Evolutionary conservation across 2,329 filamentous ascomycete species (phyloP), one percentile per base, ranked within the genome.

Genomic region (Apiospora phragmitis): DNA sequence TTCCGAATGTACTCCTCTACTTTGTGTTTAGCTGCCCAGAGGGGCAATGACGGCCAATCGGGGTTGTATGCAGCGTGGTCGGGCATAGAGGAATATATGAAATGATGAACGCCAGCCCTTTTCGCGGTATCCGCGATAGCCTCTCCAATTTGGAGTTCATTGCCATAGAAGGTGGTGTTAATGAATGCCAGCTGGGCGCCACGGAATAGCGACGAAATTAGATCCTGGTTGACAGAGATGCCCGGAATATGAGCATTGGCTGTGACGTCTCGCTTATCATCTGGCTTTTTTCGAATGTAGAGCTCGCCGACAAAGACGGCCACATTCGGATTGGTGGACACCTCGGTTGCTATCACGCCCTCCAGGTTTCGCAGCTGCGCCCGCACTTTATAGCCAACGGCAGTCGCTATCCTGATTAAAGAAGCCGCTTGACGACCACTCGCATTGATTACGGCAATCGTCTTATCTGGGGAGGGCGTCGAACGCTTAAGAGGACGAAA

Each of bases 91-190:
- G 94, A 97, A 84, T 98, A 99, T 79, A 99, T 89, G 81, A 94
- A 98, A 82, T 98, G 96, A 77, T 94, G 90, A 65, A 98, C 90
- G 67, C 93, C 91, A 49, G 92, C 93, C 76, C 88, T 91, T 81
- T 96, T 95, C 69, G 95, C 95, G 18, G 94, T 94, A 78, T 97
- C 93, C 71, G 95, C 96, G 72, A 98, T 87, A 1, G 93, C 93
- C 80, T 93, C 92, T 73, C 96, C 96, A 75, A 98, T 97, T 49
- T 91, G 90, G 71, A 96, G 88, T 85, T 99, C 96, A 82, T 98
- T 94, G 68, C 95, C 96, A 85, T 97, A 97, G 77, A 97, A 97
- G 6, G 94, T 97, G 55, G 96, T 99, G 84, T 99, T 99, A 85
- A 98, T 94, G 82, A 98, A 99, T 71, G 96, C 96, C 68, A 97